Percentiles rank a stretch among this genome's conserved stretches.
Conservation (phyloP, 2,329 filamentous ascomycete genomes). For the Mollisiaceae sp. region DNA sequence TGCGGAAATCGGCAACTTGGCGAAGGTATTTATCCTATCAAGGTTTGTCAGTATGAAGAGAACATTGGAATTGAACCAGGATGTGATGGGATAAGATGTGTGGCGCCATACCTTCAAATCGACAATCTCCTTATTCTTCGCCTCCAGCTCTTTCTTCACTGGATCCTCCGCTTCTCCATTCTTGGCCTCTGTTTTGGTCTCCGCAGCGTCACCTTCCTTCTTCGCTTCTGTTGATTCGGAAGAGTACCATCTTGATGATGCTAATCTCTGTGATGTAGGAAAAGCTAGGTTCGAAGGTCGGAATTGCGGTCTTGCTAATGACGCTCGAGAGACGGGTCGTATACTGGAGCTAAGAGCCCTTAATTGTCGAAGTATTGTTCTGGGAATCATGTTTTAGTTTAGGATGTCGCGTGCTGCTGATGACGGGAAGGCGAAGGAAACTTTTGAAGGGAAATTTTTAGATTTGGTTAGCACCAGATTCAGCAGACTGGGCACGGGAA, state of each 20-base stretch:
- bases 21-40: conserved; percentile 90
- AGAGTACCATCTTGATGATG: conserved; percentile 42
- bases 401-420: conserved; percentile 26
- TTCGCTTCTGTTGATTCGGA: conserved; percentile 50
- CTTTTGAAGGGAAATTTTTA: conserved; percentile 24
- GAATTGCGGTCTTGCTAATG: conserved; percentile 45
- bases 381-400: conserved; percentile 51
- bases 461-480: conserved; percentile 18
- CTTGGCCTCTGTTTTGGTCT: conserved; percentile 43
- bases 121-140: conserved; percentile 72
- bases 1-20: conserved; percentile 94
- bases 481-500: conserved; percentile 5
- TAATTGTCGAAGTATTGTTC: conserved; percentile 54
- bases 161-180: conserved; percentile 48
- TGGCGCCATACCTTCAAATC: conserved; percentile 78
- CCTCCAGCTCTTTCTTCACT: conserved; percentile 70
- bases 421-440: conserved; percentile 13
- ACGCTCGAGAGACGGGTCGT: conserved; percentile 33
- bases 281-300: conserved; percentile 44
- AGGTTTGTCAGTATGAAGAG: conserved; percentile 14
- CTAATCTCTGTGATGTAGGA: conserved; percentile 26
- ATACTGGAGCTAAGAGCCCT: conserved; percentile 47
- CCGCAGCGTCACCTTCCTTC: conserved; percentile 46
- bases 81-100: conserved; percentile 17
- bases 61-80: conserved; percentile 11